Conservation (phyloP, 441 rosid species). For the Codiaeum variegatum region DNA sequence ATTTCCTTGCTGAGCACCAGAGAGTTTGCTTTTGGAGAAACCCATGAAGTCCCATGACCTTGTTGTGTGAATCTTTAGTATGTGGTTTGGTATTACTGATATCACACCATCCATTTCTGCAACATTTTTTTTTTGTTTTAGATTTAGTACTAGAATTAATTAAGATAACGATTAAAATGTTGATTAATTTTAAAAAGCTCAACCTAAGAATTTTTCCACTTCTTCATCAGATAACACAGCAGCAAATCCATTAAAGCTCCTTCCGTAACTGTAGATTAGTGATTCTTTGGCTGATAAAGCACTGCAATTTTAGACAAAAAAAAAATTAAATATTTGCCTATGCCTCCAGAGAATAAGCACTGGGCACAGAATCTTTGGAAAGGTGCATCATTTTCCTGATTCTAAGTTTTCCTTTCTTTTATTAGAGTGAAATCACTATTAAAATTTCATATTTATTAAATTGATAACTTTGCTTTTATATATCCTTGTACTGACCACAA, state of each 20-base stretch:
- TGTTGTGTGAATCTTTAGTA: conserved; percentile 65
- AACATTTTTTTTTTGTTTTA: background rate
- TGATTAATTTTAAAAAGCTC: too few species aligned
- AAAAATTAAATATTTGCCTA: too few species aligned
- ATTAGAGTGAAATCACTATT: too few species aligned
- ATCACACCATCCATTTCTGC: conserved; percentile 65
- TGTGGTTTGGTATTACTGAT: conserved; percentile 62
- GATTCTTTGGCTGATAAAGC: conserved; percentile 9
- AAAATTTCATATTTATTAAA: too few species aligned
- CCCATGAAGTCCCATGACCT: conserved; percentile 71
- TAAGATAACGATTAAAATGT: background rate
- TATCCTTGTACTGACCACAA: too few species aligned
- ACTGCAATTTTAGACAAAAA: conserved; percentile 9
- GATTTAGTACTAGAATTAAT: conserved; percentile 20
- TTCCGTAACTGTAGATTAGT: conserved; percentile 17
- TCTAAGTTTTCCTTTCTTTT: too few species aligned
- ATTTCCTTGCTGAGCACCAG: too few species aligned
- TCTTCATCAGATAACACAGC: conserved; percentile 16
- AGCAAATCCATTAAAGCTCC: conserved; percentile 22
- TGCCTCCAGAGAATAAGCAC: too few species aligned
- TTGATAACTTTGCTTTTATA: too few species aligned
- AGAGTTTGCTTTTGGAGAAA: too few species aligned
- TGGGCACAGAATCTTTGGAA: too few species aligned
- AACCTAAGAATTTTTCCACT: conserved; percentile 7
- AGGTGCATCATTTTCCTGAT: too few species aligned